phyloP scores from a whole-genome alignment of 139 green algal species.

The Prasinococcaceae sp. region DNA sequence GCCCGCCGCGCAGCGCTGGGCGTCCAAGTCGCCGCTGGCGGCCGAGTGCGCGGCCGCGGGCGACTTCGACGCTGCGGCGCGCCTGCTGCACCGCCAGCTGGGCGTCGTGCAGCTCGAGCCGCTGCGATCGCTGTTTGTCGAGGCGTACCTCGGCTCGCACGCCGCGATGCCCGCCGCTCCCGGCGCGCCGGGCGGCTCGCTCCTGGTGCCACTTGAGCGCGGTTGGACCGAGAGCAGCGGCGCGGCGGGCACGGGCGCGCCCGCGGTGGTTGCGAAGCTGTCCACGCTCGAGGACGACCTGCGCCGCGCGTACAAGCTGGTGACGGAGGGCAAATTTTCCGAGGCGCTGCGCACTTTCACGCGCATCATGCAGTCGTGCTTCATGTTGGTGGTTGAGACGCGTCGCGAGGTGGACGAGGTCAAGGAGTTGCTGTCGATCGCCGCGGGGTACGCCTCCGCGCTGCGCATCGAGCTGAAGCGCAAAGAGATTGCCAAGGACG shows the following conservation, averaged over 20 bases:
- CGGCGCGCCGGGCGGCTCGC: conserved; percentile 40
- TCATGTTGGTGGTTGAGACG: conserved; percentile 75
- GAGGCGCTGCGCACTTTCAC: conserved; percentile 76
- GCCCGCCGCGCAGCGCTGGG: conserved; percentile 60
- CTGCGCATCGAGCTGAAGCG: conserved; percentile 80
- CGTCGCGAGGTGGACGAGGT: conserved; percentile 84
- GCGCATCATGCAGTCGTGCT: conserved; percentile 69
- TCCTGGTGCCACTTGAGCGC: conserved; percentile 54
- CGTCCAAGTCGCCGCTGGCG: conserved; percentile 53
- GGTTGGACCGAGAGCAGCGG: conserved; percentile 34
- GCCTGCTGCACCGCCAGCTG: conserved; percentile 79
- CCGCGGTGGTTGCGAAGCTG: conserved; percentile 61
- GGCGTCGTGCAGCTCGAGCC: conserved; percentile 81
- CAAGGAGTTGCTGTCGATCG: conserved; percentile 86
- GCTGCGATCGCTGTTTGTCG: conserved; percentile 67
- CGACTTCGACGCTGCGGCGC: conserved; percentile 76
- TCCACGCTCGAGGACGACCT: conserved; percentile 38
- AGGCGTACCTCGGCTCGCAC: conserved; percentile 56
- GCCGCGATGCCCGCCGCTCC: conserved; percentile 40
- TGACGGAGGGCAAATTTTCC: conserved; percentile 95
- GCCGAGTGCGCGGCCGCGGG: conserved; percentile 73
- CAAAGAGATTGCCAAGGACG: conserved; percentile 54
- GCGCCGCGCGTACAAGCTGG: conserved; percentile 63
- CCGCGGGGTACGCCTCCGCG: conserved; percentile 80
- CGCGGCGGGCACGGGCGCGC: conserved; percentile 39